Base-by-base conservation (phyloP, 1,284 basidiomycete genomes). In the Ganoderma lucidum region DNA sequence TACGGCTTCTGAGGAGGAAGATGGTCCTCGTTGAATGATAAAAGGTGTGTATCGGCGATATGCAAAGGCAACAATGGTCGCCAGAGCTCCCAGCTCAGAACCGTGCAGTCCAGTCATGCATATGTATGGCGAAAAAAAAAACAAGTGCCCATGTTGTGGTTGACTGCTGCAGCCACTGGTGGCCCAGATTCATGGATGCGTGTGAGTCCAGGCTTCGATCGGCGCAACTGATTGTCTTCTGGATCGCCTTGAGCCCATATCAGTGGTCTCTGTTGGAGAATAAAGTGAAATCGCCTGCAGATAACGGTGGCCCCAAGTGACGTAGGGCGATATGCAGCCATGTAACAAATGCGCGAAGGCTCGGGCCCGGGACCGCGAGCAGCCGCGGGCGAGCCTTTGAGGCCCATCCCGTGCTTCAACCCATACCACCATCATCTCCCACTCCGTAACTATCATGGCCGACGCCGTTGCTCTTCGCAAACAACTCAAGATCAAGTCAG, bases 401-500 rank as follows among this genome's bases (percentile, higher is more conserved):
- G 10, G 19, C 48, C 23, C 14, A 14, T 37, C 9, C 35, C 12
- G 14, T 39, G 3, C 32, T 30, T 44, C 39, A 41, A 44, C 56
- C 35, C 23, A 19, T 35, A 58, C 56, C 37, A 12, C 61, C 17
- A n/a, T 56, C 17, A n/a, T 56, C 55, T 60, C 53, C 23, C 17
- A 14, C 51, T 1, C 53, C 51, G 9, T 1, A n/a, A 10, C 32
- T 44, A 75, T 45, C n/a, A 88, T 87, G 85, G 86, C 81, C 76
- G 86, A 90, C 74, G 76, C 81, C 56, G 77, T 85, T 61, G 79
- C 86, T 51, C 77, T 88, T 63, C 84, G 84, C 69, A 85, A 86
- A 68, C 92, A 95, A 78, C 87, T 96, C 74, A 94, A 90, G 80
- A 96, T 96, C 84, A 96, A 95, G 83, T 81, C 89, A 5, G 91